Base-by-base conservation (phyloP, 2,329 filamentous ascomycete species). In the Diaporthe sp. region DNA sequence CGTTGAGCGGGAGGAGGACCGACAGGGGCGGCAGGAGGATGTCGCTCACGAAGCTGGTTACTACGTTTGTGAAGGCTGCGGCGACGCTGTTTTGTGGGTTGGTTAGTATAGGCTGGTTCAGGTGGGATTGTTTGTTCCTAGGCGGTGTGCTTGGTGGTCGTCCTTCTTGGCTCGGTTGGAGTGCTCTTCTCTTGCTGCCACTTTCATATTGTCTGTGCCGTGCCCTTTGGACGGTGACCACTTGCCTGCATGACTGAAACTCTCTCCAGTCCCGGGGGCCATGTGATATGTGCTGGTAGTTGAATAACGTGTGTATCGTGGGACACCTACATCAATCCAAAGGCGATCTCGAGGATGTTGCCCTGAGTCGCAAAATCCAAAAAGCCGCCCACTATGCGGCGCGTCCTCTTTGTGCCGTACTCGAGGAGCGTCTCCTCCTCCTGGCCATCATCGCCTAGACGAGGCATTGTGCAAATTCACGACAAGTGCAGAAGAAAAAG, bases 301-400 rank as follows among this genome's bases (percentile, higher is more conserved):
- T 13, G 25, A 15, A 5, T 17, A 28, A 28, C n/a, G 22, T 49
- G 6, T 49, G 42, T 10, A 8, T 10, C 2, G 37, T 44, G 72
- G 42, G 28, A 57, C 2, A 83, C 87, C 82, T 81, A 94, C 92
- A 95, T 95, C 78, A 95, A 85, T 78, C 93, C 93, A 79, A 95
- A 92, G 22, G 93, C 93, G 76, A 95, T 93, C 82, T 95, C 92
- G 37, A 95, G 87, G 65, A 95, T 93, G 79, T 95, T 94, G 75
- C 94, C 93, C 78, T 93, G 90, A 72, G 94, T 89, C 0, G 92
- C 93, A 83, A 95, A 95, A 81, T 94, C 92, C 78, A 92, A 82
- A 81, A 95, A 95, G 53, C 91, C 92, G 47, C 90, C 85, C 86
- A 90, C 92, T 74, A 90, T 84, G 76, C 86, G 86, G 77, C 86